These are phyloP conservation scores for Eucalyptus dawsonii DNA, from an alignment of 345 rosid genomes.

Conservation along the genomic window DNA sequence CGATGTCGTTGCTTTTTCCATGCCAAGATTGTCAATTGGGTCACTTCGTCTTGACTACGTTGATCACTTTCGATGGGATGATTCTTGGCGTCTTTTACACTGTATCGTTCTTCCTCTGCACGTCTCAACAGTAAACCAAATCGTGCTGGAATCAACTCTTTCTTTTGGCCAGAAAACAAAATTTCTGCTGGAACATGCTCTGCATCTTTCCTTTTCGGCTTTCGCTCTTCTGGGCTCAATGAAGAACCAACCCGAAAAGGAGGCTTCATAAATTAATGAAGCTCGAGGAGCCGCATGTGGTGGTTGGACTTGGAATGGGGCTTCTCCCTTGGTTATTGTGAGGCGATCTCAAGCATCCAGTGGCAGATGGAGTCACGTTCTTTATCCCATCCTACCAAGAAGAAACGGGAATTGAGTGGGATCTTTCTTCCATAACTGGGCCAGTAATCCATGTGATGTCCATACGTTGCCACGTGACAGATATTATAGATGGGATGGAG, in stretches of 20 bases:
- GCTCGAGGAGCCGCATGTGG: background rate
- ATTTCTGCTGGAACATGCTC: background rate
- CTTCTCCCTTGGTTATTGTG: background rate
- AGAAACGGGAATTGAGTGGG: background rate
- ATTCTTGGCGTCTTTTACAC: background rate
- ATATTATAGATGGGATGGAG: background rate
- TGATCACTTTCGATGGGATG: background rate
- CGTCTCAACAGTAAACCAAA: background rate
- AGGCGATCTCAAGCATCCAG: background rate
- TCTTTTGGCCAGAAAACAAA: background rate
- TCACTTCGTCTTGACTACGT: background rate
- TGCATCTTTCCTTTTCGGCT: background rate
- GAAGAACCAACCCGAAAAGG: background rate
- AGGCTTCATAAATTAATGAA: background rate
- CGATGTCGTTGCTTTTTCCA: background rate
- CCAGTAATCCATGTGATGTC: background rate
- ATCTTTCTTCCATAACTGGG: too few relatives aligned
- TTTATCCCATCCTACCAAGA: background rate
- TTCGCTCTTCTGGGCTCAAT: background rate
- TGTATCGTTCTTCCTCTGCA: background rate
- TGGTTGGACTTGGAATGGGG: background rate
- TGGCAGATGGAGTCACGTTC: background rate
- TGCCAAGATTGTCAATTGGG: background rate
- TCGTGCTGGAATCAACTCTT: background rate
- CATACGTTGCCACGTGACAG: background rate